Conservation (phyloP, 1,284 basidiomycete species). For the Fomitopsis palustris region DNA sequence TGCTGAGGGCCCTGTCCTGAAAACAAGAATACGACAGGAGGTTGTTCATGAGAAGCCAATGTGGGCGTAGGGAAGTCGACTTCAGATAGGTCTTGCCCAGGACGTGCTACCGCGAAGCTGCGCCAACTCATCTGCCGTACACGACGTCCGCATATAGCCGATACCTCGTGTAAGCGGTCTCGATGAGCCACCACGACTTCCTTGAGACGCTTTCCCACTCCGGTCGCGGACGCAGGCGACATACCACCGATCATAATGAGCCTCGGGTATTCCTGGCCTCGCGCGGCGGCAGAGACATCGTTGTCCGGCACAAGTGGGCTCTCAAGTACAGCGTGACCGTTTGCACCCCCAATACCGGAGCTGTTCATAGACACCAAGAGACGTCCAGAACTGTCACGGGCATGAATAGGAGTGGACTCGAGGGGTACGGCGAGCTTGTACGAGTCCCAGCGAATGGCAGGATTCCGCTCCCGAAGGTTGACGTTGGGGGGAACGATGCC, state of each 20-base stretch:
- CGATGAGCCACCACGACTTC: slow-evolving; percentile 29
- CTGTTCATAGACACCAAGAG: slow-evolving; percentile 36
- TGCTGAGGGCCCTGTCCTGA: slow-evolving; percentile 11
- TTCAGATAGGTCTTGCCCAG: slow-evolving; percentile 29
- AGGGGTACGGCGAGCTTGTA: slow-evolving; percentile 25
- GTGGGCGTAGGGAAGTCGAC: slow-evolving; percentile 24
- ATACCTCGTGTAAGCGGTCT: slow-evolving; percentile 2
- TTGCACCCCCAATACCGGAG: slow-evolving; percentile 42
- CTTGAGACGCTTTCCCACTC: slow-evolving; percentile 2
- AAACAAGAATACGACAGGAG: slow-evolving; percentile 28
- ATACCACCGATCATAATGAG: not conserved
- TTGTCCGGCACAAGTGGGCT: too few species aligned
- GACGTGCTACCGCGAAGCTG: slow-evolving; percentile 14
- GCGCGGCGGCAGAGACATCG: too few species aligned
- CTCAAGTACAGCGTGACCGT: slow-evolving; percentile 37
- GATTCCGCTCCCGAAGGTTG: slow-evolving; percentile 34
- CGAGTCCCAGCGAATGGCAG: slow-evolving; percentile 36
- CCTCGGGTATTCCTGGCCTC: too few species aligned
- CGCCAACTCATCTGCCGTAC: slow-evolving; percentile 34
- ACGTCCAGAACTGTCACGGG: slow-evolving; percentile 25
- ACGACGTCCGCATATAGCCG: slow-evolving; percentile 22
- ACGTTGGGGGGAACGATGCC: slow-evolving; percentile 37
- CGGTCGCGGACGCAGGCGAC: slow-evolving; percentile 21
- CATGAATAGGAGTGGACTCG: slow-evolving; percentile 17
- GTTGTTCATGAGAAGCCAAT: too few species aligned